phyloP scores from a whole-genome alignment of 2,329 filamentous ascomycete species.

The Cryoendolithus antarcticus region DNA sequence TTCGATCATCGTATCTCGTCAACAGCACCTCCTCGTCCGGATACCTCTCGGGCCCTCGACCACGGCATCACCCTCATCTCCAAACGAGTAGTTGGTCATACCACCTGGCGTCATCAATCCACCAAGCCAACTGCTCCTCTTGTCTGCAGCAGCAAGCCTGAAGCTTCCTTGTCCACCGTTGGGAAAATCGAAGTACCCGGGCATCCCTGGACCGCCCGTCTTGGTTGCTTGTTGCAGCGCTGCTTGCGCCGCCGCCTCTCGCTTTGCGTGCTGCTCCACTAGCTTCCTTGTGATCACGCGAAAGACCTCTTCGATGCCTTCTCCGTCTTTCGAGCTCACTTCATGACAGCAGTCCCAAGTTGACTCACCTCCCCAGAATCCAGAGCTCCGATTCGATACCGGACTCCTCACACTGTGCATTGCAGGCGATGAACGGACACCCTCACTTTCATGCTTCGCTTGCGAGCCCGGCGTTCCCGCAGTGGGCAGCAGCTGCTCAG shows the following conservation, averaged over 20 bases:
- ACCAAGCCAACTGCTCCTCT: slow-evolving; percentile 54
- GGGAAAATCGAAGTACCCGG: slow-evolving; percentile 37
- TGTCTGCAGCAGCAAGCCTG: slow-evolving; percentile 45
- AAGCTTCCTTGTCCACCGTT: slow-evolving; percentile 45
- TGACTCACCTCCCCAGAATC: slow-evolving; percentile 73
- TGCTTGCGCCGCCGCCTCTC: slow-evolving; percentile 30
- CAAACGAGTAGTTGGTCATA: slow-evolving; percentile 14
- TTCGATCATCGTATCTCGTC: neutral
- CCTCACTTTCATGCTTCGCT: neutral
- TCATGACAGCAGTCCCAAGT: slow-evolving; percentile 98
- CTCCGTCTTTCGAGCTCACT: slow-evolving; percentile 84
- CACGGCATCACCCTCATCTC: slow-evolving; percentile 14
- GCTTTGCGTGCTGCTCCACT: slow-evolving; percentile 56
- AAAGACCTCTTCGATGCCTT: slow-evolving; percentile 97
- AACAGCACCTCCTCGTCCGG: slow-evolving; percentile 18
- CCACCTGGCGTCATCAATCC: slow-evolving; percentile 38
- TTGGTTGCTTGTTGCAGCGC: slow-evolving; percentile 29
- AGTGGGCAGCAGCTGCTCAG: slow-evolving; percentile 57
- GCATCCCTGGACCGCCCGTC: slow-evolving; percentile 23
- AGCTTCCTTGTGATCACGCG: slow-evolving; percentile 76
- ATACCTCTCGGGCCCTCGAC: slow-evolving; percentile 12
- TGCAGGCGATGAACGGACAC: neutral
- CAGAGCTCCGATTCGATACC: slow-evolving; percentile 46
- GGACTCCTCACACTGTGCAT: slow-evolving; percentile 19
- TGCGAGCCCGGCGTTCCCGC: neutral